These are phyloP conservation scores for Litsea cubeba DNA, from an alignment of 164 flowering plant species.

Conservation along the genomic window DNA sequence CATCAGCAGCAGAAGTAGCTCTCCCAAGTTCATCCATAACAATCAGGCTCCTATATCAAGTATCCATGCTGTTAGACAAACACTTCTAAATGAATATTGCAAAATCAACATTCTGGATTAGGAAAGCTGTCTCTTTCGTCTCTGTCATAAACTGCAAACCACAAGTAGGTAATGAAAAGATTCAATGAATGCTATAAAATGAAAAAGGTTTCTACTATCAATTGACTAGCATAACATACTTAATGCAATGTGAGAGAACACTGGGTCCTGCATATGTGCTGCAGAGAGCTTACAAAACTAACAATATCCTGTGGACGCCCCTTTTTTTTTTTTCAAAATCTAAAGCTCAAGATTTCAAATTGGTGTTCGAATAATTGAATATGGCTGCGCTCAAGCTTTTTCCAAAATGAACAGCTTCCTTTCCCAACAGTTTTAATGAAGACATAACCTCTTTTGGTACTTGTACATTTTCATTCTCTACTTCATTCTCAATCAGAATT, in stretches of 20 bases:
- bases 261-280: not conserved
- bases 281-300: not conserved
- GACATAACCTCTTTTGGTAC: no score
- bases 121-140: slow-evolving; percentile 96
- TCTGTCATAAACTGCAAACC: slow-evolving; percentile 91
- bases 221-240: not conserved
- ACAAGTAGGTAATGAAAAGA: not conserved
- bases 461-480: no score
- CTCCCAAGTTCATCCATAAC: slow-evolving; percentile 98
- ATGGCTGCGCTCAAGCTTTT: not conserved
- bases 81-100: not conserved
- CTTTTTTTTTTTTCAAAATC: not conserved
- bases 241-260: not conserved
- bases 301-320: not conserved
- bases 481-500: no score
- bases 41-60: no score
- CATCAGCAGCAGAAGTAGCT: slow-evolving; percentile 95
- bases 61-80: not conserved
- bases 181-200: not conserved
- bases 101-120: slow-evolving; percentile 69
- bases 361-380: not conserved
- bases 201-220: not conserved
- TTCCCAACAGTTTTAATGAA: no score
- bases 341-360: not conserved
- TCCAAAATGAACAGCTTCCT: not conserved